These are phyloP conservation scores for Chenopodium album DNA, from an alignment of 148 eudicot genomes.

Conservation along the genomic window DNA sequence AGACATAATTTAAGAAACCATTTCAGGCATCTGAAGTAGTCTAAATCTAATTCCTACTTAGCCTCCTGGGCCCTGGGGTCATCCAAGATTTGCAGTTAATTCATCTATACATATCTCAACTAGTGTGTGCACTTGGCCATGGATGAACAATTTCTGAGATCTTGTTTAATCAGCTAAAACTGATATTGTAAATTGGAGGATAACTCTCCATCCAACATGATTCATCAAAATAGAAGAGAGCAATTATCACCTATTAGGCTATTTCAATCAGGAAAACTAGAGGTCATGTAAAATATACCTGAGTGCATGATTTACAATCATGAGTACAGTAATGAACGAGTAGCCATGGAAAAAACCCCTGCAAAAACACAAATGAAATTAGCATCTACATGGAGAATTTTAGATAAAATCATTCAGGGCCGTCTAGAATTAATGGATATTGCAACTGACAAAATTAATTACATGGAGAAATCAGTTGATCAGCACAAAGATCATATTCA, in stretches of 20 bases:
- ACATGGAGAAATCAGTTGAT: not conserved
- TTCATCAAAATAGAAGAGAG: not conserved
- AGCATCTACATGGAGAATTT: not conserved
- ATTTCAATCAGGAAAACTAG: not conserved
- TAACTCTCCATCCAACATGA: not conserved
- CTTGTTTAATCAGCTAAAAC: not conserved
- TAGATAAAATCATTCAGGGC: not conserved
- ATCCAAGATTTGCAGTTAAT: not conserved
- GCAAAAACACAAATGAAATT: constrained; percentile 23
- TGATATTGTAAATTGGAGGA: not conserved
- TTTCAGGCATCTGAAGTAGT: not conserved
- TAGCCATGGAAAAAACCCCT: constrained; percentile 99
- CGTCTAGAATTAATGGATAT: not conserved
- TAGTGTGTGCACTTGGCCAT: not conserved
- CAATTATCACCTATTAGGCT: no score
- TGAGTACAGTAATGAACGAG: constrained; percentile 75
- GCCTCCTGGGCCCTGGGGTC: not conserved
- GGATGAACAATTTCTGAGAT: not conserved
- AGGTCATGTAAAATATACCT: constrained; percentile 46
- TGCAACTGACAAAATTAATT: not conserved
- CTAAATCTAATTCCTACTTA: not conserved
- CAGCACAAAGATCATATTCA: not conserved
- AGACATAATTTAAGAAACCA: not conserved
- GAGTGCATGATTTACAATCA: constrained; percentile 94
- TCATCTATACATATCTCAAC: not conserved